Base-by-base conservation (phyloP, 2,329 filamentous ascomycete species). In the Colletotrichum abscissum region DNA sequence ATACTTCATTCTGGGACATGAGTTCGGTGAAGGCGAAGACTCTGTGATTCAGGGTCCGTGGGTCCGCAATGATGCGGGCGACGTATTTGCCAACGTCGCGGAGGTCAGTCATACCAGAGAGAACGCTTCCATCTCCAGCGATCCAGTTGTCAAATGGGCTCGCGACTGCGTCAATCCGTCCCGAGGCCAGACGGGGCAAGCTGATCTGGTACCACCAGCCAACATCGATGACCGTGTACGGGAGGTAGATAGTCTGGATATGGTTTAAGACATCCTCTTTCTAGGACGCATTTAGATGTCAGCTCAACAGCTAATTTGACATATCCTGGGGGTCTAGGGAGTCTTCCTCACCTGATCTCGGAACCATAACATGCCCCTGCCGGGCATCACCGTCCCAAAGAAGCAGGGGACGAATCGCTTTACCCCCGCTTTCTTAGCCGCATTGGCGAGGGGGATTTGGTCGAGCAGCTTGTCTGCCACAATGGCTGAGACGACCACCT, bases 121-220 rank as follows among this genome's bases (percentile, higher is more conserved):
- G 82, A 0, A 79, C 79, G 19, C 85, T 82, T 0, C 88, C 88
- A 72, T 87, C 84, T 3, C 84, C 87, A 28, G 81, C 78, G 22
- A 89, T 81, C 49, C 80, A 79, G 42, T 82, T 78, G 79, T 78
- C 4, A 76, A 63, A 59, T 4, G 42, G 70, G 19, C 19, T 42
- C 5, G 38, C 30, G 11, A 67, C 30, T 9, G 38, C 38, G 42
- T 59, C n/a, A n/a, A 83, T 79, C 6, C 75, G 60, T 19, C 59
- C 42, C 8, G 77, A 82, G 2, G 79, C 77, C 0, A 82, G 65
- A 24, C 64, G 30, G 0, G 79, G 80, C 3, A 78, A 35, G 30
- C 81, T 80, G 35, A 87, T 75, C 76, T 90, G 87, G 76, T 88
- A 87, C 89, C 89, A 91, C 81, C 82, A 89, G n/a, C 89, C 89